Base-by-base conservation (phyloP, 768 basidiomycete species). In the Rhodotorula paludigena region DNA sequence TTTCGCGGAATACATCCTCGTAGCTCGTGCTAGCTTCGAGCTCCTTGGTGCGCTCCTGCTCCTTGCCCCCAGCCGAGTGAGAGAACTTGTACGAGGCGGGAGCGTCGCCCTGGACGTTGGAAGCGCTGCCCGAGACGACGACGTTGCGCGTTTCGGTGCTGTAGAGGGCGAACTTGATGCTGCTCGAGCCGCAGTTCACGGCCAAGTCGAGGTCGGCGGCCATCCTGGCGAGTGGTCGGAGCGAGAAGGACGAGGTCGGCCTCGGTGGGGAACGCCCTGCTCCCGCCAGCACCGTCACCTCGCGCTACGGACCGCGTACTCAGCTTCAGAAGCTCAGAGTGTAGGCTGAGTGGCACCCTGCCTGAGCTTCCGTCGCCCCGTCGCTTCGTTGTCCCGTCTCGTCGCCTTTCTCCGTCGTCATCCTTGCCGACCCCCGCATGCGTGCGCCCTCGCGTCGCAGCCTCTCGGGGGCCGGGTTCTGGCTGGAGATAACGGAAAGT, bases 1-100 rank as follows among this genome's bases (percentile, higher is more conserved):
- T 75, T 55, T 78, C 75, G 52, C 73, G 74, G 72, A 81, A 78
- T 45, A 80, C 76, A 4, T 78, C 76, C 53, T 76, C 73, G 49
- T 78, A 69, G 5, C 66, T 39, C 74, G 53, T 55, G 63, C 76
- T 72, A 39, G 74, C 73, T 9, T 71, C 69, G 15, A 74, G 48
- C 53, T 66, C 44, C 5, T 70, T 52, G 2, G 76, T 59, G 42
- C 68, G 57, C 57, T 76, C 63, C 33, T 67, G 47, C 47, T 20
- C 30, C 35, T 38, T 53, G 35, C 52, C 36, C 28, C 10, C 35
- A 3, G 10, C 47, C 47, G 42, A 45, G 9, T 57, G 53, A 16
- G 51, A 41, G 64, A 59, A 57, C 38, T 48, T 35, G 60, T 58
- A 65, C 12, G 44, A 30, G 5, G 66, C 60, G 14, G 66, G 41